phyloP scores from a whole-genome alignment of 2,329 filamentous ascomycete species.

The Tolypocladium sp. region DNA sequence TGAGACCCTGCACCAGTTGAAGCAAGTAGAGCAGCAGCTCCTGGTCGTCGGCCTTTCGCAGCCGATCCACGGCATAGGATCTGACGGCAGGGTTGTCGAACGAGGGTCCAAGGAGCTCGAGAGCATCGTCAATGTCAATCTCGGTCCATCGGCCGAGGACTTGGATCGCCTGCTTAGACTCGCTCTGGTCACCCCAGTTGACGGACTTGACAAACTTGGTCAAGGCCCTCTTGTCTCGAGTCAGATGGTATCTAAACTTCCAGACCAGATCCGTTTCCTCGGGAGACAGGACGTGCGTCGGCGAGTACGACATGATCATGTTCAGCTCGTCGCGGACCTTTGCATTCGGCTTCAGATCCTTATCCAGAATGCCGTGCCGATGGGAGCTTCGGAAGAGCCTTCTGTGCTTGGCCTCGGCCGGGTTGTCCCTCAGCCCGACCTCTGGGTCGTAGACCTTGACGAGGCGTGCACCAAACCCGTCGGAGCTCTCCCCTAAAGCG shows the following conservation, averaged over 20 bases:
- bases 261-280: conserved; percentile 95
- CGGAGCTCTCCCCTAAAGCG: conserved; percentile 44
- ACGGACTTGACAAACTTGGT: conserved; percentile 99
- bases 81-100: conserved; percentile 85
- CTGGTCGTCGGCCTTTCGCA: conserved; percentile 86
- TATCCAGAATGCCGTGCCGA: conserved; percentile 86
- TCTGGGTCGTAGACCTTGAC: conserved; percentile 91
- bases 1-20: conserved; percentile 90
- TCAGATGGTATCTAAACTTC: conserved; percentile 94
- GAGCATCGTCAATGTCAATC: conserved; percentile 91
- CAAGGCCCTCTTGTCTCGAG: conserved; percentile 80
- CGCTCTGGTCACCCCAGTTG: conserved; percentile 79
- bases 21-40: conserved; percentile 86
- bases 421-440: conserved; percentile 80
- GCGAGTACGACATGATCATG: conserved; percentile 81
- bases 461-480: conserved; percentile 48
- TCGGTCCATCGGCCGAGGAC: conserved; percentile 90
- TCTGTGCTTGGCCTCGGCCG: conserved; percentile 89
- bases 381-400: conserved; percentile 82
- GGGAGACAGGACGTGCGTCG: conserved; percentile 75
- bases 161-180: conserved; percentile 82
- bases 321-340: conserved; percentile 94
- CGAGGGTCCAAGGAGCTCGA: conserved; percentile 85
- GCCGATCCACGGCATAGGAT: conserved; percentile 83
- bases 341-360: conserved; percentile 91